Evolutionary conservation across 129 eudicot species (phyloP).

Genomic region (Tanacetum coccineum): DNA sequence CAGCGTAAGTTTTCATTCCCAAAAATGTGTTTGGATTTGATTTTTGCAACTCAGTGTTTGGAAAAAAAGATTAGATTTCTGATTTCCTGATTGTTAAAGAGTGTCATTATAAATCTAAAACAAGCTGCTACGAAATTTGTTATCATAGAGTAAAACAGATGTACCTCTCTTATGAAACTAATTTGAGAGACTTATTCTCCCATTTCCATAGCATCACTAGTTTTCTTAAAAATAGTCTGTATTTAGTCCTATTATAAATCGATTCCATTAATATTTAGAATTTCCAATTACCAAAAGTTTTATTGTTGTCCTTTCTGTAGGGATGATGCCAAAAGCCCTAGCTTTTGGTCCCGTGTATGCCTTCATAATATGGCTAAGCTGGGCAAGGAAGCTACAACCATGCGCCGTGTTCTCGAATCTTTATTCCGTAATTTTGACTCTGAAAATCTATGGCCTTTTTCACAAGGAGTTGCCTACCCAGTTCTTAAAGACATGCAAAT

Average conservation of each 20-base stretch:
- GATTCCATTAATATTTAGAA: neutral
- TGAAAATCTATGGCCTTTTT: constrained; percentile 55
- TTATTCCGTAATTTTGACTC: constrained; percentile 76
- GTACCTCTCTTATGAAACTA: too few species aligned
- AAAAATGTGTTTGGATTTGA: neutral
- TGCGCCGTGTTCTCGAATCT: constrained; percentile 89
- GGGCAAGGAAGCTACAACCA: constrained; percentile 85
- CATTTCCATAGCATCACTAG: neutral
- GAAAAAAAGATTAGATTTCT: too few species aligned
- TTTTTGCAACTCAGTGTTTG: neutral
- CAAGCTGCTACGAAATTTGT: neutral
- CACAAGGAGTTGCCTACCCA: constrained; percentile 70
- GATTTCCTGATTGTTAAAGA: neutral
- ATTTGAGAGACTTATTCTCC: neutral
- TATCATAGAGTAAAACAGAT: neutral
- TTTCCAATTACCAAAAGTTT: neutral
- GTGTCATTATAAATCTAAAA: neutral
- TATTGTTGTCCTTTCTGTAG: constrained; percentile 38
- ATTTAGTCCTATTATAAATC: neutral
- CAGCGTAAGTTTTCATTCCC: constrained; percentile 42
- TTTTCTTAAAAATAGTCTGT: neutral
- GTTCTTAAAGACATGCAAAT: constrained; percentile 81
- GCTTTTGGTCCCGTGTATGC: constrained; percentile 93
- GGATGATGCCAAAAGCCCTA: constrained; percentile 67
- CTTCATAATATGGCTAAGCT: constrained; percentile 85